Percentiles rank a stretch among this genome's conserved stretches.
Conservation (phyloP, 2,329 filamentous ascomycete species). For the Aspergillus quadricinctus region DNA sequence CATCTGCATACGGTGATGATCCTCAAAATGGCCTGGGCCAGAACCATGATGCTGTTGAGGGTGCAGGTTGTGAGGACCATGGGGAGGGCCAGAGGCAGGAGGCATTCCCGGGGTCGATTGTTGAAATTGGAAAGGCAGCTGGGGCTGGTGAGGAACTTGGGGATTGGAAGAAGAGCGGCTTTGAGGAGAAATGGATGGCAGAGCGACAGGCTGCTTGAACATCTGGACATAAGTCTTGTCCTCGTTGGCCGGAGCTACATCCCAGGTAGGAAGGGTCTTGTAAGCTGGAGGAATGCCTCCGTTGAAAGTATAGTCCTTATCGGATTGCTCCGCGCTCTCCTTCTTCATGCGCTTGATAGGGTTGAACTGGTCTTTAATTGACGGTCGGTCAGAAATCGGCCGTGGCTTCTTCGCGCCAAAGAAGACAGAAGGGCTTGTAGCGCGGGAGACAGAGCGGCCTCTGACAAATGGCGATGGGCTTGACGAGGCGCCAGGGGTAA, state of each 20-base stretch:
- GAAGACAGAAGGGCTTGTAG: constrained; percentile 49
- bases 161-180: constrained; percentile 60
- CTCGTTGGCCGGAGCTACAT: constrained; percentile 62
- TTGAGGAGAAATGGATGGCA: constrained; percentile 63
- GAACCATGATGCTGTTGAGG: constrained; percentile 67
- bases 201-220: constrained; percentile 65
- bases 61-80: constrained; percentile 73
- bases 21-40: constrained; percentile 65
- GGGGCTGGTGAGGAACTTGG: constrained; percentile 75
- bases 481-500: constrained; percentile 62
- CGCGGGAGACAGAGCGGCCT: constrained; percentile 43
- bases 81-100: constrained; percentile 67
- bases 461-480: constrained; percentile 65
- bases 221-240: constrained; percentile 77
- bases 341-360: constrained; percentile 68
- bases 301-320: constrained; percentile 67
- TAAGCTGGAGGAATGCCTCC: constrained; percentile 80
- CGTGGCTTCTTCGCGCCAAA: constrained; percentile 70
- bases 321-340: constrained; percentile 48
- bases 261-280: constrained; percentile 82
- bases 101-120: constrained; percentile 65
- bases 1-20: constrained; percentile 83
- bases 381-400: constrained; percentile 52
- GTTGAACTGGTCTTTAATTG: constrained; percentile 55
- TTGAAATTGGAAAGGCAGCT: constrained; percentile 77